Evolutionary conservation across 148 eudicot species (phyloP).

Genomic region (Fallopia convolvulus): DNA sequence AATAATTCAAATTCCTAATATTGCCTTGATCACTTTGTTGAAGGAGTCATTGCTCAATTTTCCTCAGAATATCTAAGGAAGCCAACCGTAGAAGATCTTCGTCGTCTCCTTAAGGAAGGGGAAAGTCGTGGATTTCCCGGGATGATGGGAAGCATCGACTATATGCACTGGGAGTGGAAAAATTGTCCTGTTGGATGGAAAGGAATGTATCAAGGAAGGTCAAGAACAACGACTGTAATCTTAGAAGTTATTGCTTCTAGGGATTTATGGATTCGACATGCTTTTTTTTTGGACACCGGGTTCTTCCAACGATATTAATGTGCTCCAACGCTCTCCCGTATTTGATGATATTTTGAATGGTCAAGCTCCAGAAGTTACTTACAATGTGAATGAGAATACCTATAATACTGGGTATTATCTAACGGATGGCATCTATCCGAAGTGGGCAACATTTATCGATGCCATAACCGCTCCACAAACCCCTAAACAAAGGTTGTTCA

Average conservation of each 20-base stretch:
- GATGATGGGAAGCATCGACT: constrained; percentile 9
- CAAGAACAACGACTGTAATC: neutral
- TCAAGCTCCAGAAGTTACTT: constrained; percentile 4
- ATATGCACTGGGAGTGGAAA: constrained; percentile 11
- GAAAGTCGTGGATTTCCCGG: constrained; percentile 3
- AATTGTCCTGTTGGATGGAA: constrained; percentile 4
- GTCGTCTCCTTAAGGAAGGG: neutral
- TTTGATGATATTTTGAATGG: constrained; percentile 11
- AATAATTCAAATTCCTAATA: too few relatives aligned
- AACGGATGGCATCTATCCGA: constrained; percentile 11
- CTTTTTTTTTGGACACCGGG: neutral
- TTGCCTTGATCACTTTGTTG: neutral
- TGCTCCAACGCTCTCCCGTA: neutral
- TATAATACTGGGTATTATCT: constrained; percentile 16
- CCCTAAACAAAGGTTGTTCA: too few relatives aligned
- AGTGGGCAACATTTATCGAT: constrained; percentile 4
- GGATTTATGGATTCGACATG: constrained; percentile 16
- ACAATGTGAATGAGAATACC: neutral
- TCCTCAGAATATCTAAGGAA: constrained; percentile 4
- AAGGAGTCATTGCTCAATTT: neutral
- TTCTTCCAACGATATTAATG: constrained; percentile 5
- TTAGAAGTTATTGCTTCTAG: constrained; percentile 10
- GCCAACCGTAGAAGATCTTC: neutral
- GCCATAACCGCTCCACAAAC: neutral
- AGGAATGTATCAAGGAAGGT: neutral